Base-by-base conservation (phyloP, 2,329 filamentous ascomycete genomes). In the Scleromitrula shiraiana region DNA sequence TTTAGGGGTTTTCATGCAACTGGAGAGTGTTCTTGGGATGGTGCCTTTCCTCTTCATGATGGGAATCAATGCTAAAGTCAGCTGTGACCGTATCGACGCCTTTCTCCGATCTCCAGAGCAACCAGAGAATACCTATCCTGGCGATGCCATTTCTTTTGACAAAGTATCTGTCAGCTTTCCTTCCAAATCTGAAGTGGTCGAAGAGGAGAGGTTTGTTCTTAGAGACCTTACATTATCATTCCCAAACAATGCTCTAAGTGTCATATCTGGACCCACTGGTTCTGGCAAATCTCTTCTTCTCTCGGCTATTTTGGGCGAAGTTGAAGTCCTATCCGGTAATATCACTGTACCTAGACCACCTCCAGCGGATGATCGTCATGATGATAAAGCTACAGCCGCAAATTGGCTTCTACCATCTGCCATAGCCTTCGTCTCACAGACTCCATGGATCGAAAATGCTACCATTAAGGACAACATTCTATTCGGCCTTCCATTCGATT, bases 381-480 rank as follows among this genome's bases (percentile, higher is more conserved):
- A 85, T 55, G 62, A 65, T 42, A 77, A 78, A 55, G 84, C 83
- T 3, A 82, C 66, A 20, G 63, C 59, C 30, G 63, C 59, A 6
- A 68, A 85, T 55, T 88, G 85, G 85, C 77, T 84, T 32, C 70
- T 87, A 7, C 74, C 80, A 10, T 73, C 74, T 5, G 76, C 82
- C 4, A 74, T 88, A 43, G 85, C 85, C 0, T 90, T 80, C 58
- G 83, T 89, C 27, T 77, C 82, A 1, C 85, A 90, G 61, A 86
- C 83, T 7, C 86, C 86, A 1, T 93, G 86, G 86, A 85, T 91
- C 39, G 85, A 90, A 61, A 90, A 89, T 57, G 83, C 82, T 1
- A 84, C 80, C 5, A 80, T 93, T 52, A 79, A 75, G 49, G 80
- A 88, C 39, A 93, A 91, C 55, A 83, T 91, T 42, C 65, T 87